Percentiles rank a stretch among this genome's conserved stretches.
Conservation (phyloP, 169 alveolate species). For the Eimeria sp. region DNA sequence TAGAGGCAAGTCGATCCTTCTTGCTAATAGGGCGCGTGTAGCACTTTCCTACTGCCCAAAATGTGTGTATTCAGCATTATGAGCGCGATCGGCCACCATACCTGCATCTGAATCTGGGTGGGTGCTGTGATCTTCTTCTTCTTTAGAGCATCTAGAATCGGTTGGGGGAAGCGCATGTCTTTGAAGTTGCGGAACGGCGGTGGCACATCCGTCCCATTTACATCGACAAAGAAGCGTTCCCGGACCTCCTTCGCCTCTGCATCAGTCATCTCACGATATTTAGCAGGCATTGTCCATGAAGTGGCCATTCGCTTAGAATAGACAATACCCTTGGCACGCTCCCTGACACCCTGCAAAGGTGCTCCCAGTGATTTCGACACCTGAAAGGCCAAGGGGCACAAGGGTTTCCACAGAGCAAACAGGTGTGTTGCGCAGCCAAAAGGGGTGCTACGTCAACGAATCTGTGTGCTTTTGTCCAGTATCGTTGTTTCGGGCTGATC, state of each 20-base stretch:
- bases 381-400: conserved; percentile 28
- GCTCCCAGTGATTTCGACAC: conserved; percentile 87
- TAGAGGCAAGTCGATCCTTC: background rate
- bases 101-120: conserved; percentile 96
- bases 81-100: background rate
- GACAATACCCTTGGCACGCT: conserved; percentile 87
- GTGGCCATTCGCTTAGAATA: conserved; percentile 82
- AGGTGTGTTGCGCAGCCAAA: background rate
- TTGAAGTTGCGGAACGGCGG: conserved; percentile 96
- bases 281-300: conserved; percentile 75
- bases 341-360: conserved; percentile 86
- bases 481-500: too few species aligned
- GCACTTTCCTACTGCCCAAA: background rate
- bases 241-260: conserved; percentile 84
- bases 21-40: background rate
- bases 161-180: conserved; percentile 96
- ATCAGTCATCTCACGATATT: conserved; percentile 78
- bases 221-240: conserved; percentile 90
- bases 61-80: background rate
- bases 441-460: background rate
- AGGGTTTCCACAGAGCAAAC: background rate
- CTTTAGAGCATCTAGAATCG: conserved; percentile 91
- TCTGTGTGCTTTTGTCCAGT: background rate
- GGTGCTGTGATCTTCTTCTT: conserved; percentile 94
- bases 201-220: conserved; percentile 94